Conservation (phyloP, 345 rosid species). For the Sonneratia alba region DNA sequence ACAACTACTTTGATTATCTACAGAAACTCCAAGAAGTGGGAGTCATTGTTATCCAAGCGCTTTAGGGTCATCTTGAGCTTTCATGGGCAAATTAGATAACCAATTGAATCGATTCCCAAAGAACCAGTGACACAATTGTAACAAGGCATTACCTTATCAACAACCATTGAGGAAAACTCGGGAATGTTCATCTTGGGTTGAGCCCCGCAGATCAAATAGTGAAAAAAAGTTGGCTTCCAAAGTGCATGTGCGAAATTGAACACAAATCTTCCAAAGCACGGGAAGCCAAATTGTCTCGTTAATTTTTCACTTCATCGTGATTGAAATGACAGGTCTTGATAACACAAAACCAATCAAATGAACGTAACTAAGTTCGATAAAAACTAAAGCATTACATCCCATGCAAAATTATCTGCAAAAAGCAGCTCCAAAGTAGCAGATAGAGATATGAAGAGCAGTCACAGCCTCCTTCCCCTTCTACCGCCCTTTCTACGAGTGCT, state of each 20-base stretch:
- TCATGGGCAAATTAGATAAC: too few species aligned
- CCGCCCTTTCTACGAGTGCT: conserved; percentile 93
- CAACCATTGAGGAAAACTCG: neutral
- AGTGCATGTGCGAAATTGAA: neutral
- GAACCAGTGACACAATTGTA: too few species aligned
- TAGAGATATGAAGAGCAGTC: conserved; percentile 9
- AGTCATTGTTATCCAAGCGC: too few species aligned
- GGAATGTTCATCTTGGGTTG: neutral
- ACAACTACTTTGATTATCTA: too few species aligned
- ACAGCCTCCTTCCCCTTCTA: conserved; percentile 87
- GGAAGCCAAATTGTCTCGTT: neutral
- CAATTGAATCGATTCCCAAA: too few species aligned
- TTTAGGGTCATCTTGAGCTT: too few species aligned
- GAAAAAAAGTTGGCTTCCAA: neutral
- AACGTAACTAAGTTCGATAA: neutral
- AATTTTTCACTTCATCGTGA: neutral
- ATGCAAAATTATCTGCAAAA: neutral
- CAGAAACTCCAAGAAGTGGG: too few species aligned
- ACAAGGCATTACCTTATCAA: too few species aligned
- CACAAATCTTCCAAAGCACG: neutral
- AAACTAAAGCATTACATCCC: neutral
- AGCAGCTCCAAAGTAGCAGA: conserved; percentile 2
- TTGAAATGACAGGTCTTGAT: neutral
- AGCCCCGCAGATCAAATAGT: neutral
- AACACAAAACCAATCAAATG: neutral